Conservation (phyloP, 1,284 basidiomycete genomes). For the Sporisorium reilianum region DNA sequence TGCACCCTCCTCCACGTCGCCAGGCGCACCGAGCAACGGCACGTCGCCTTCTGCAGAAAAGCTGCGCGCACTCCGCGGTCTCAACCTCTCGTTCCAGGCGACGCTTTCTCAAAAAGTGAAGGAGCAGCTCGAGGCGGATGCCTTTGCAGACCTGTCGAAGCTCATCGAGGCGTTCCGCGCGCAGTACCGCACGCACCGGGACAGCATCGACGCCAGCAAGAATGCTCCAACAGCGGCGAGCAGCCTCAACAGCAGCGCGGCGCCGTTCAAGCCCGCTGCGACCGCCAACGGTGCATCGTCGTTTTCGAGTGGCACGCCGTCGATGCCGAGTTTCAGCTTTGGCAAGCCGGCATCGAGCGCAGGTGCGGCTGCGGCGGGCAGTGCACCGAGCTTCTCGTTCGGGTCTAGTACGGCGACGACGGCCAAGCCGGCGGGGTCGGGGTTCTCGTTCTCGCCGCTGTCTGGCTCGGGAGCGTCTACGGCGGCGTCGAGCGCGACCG, state of each 20-base stretch:
- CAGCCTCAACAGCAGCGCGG: constrained; percentile 12
- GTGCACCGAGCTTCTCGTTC: constrained; percentile 38
- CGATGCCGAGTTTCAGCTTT: constrained; percentile 35
- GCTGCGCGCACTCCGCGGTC: constrained; percentile 35
- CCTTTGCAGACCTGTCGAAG: constrained; percentile 34
- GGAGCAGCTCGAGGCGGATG: constrained; percentile 39
- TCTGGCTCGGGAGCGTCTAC: constrained; percentile 11
- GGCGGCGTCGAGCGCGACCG: not conserved
- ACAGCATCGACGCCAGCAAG: constrained; percentile 14
- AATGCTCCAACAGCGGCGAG: not conserved
- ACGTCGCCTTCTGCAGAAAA: constrained; percentile 7
- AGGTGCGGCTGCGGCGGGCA: not conserved
- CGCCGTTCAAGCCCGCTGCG: constrained; percentile 26
- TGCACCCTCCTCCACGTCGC: constrained; percentile 2
- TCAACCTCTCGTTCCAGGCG: constrained; percentile 39
- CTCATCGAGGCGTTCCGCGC: constrained; percentile 33
- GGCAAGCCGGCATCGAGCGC: constrained; percentile 22
- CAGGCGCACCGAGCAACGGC: no score
- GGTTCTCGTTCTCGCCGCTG: constrained; percentile 36
- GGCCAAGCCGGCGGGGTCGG: constrained; percentile 27
- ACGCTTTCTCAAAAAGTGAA: constrained; percentile 32
- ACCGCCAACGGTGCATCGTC: constrained; percentile 17
- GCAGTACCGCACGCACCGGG: constrained; percentile 42
- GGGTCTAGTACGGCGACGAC: constrained; percentile 12
- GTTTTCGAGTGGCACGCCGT: constrained; percentile 1